These are phyloP conservation scores for Cercospora sojina DNA, from an alignment of 2,329 filamentous ascomycete species.

Conservation along the genomic window DNA sequence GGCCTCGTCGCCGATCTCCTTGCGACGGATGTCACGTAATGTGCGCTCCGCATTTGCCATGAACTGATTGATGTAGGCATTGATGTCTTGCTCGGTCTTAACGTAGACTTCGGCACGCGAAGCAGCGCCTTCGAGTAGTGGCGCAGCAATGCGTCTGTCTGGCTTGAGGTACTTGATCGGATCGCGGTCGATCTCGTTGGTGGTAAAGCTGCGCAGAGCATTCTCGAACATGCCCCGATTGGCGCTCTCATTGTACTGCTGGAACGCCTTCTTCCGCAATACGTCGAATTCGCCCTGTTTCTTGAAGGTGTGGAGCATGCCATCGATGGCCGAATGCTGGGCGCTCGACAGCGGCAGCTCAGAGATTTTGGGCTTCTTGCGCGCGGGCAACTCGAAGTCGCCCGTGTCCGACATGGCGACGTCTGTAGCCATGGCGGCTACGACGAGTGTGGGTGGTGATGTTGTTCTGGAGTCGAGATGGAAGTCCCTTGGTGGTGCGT, in stretches of 20 bases:
- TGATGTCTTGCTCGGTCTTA: slow-evolving; percentile 66
- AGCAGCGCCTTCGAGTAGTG: slow-evolving; percentile 74
- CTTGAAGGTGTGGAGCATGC: slow-evolving; percentile 76
- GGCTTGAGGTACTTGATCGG: slow-evolving; percentile 66
- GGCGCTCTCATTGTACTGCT: slow-evolving; percentile 60
- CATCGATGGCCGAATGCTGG: slow-evolving; percentile 72
- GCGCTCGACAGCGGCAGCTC: slow-evolving; percentile 72
- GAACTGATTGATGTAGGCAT: slow-evolving; percentile 64
- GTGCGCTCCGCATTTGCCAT: slow-evolving; percentile 65
- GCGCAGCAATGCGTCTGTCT: slow-evolving; percentile 70
- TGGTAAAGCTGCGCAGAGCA: slow-evolving; percentile 55
- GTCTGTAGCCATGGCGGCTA: slow-evolving; percentile 28
- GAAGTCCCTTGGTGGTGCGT: not conserved
- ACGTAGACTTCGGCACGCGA: slow-evolving; percentile 76
- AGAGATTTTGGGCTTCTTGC: slow-evolving; percentile 67
- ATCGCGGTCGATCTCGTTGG: slow-evolving; percentile 72
- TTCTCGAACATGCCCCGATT: slow-evolving; percentile 47
- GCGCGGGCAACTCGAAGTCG: slow-evolving; percentile 37
- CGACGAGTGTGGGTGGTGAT: not conserved
- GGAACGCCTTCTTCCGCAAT: slow-evolving; percentile 73
- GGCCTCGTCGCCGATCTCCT: slow-evolving; percentile 67
- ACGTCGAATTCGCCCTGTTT: slow-evolving; percentile 82
- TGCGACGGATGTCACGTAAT: slow-evolving; percentile 65
- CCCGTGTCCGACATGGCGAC: slow-evolving; percentile 31
- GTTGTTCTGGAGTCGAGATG: not conserved